These are phyloP conservation scores for Solanum microdontum DNA, from an alignment of 257 asterid species.

Conservation along the genomic window DNA sequence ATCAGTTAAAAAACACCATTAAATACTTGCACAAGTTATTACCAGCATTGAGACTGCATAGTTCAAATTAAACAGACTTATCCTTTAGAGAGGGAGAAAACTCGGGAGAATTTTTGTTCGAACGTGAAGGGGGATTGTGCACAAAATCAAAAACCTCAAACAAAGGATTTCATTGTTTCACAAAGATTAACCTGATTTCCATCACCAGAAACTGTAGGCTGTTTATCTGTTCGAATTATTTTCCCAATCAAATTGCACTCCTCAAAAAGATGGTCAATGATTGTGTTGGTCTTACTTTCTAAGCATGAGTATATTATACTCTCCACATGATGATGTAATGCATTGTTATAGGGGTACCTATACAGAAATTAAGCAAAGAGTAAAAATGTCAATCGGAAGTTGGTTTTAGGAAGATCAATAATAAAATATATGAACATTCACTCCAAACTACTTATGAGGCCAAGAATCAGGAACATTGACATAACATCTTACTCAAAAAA, in stretches of 20 bases:
- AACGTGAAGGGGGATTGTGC: background rate
- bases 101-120: background rate
- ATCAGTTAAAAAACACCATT: slow-evolving; percentile 10
- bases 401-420: background rate
- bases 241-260: slow-evolving; percentile 63
- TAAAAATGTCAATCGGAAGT: background rate
- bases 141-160: background rate
- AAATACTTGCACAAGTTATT: background rate
- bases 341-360: slow-evolving; percentile 93
- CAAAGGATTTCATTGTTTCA: background rate
- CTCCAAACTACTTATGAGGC: background rate
- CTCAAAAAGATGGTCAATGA: slow-evolving; percentile 58
- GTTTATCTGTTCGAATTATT: slow-evolving; percentile 63
- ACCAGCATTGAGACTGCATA: background rate
- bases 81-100: background rate
- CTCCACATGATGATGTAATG: slow-evolving; percentile 93
- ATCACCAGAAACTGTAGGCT: slow-evolving; percentile 46
- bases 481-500: slow-evolving; percentile 67
- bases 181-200: slow-evolving; percentile 35
- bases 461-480: background rate
- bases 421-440: background rate
- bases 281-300: slow-evolving; percentile 56
- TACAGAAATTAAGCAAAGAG: background rate
- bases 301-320: slow-evolving; percentile 77
- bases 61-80: slow-evolving; percentile 1